Evolutionary conservation across 2,329 filamentous ascomycete species (phyloP), one percentile per base, ranked within the genome.

Genomic region (Sporothrix brasiliensis): DNA sequence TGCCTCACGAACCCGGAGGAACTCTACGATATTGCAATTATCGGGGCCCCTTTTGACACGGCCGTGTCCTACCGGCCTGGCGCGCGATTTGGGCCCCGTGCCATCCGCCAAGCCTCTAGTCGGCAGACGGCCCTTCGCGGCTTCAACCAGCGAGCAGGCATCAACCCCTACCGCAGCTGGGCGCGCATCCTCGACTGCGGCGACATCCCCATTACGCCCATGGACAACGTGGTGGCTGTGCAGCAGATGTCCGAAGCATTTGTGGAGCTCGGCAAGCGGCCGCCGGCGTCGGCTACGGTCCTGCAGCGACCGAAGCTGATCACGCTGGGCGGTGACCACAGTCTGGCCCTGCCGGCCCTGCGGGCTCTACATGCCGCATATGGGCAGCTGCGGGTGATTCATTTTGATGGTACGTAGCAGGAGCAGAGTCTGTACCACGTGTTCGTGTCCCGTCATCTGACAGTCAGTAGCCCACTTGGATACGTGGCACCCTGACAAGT

Each of bases 161-260:
- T 97, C 74, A 97, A 97, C 79, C 93, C 94, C 0, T 97, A 95
- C 81, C 83, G 83, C 53, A 90, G 86, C 69, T 94, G 91, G 91
- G 91, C 92, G 0, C 88, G 83, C 52, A 88, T 97, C 71, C 83
- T 94, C 67, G 94, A 97, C 82, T 97, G 94, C 79, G 94, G 94
- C 61, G 94, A 97, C 78, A 93, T 97, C 70, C 93, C 94, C 39
- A 85, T 96, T 74, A 92, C 91, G 0, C 93, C 93, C 0, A 90
- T 96, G 75, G 93, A 97, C 81, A 97, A 97, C 78, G 88, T 84
- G 1, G 83, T 97, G 19, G 94, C 94, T 0, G 82, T 94, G 69
- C 83, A 85, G 58, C 94, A 97, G 80, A 97, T 97, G 93, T 92
- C 87, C 44, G 88, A 90, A 76, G 93, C 92, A 0, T 93, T 92